Conservation (phyloP, 768 basidiomycete species). For the Boletus sensibilis region DNA sequence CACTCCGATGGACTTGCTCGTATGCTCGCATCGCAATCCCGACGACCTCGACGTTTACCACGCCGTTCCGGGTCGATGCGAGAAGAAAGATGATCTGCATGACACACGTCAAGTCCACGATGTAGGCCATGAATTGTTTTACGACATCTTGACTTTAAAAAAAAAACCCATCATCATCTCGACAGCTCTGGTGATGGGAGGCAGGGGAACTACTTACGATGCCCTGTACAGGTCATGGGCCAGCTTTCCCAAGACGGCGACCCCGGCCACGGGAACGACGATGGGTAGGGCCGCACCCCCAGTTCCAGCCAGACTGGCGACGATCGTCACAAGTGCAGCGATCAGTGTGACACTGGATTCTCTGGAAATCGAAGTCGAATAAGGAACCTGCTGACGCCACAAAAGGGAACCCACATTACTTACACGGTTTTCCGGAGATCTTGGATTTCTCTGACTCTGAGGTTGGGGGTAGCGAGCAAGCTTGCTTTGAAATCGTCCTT, state of each 20-base stretch:
- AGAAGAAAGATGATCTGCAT: conserved; percentile 1
- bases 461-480: not conserved
- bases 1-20: not conserved
- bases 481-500: not conserved
- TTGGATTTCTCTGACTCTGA: not conserved
- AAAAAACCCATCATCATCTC: no score
- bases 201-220: not conserved
- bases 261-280: not conserved
- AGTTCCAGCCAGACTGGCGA: not conserved
- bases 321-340: conserved; percentile 5
- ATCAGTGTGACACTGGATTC: not conserved
- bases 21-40: not conserved
- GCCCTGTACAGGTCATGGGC: not conserved
- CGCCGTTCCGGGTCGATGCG: not conserved
- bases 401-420: not conserved
- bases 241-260: not conserved
- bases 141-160: not conserved
- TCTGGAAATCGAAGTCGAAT: not conserved
- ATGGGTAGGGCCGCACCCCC: conserved; percentile 1
- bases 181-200: not conserved
- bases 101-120: not conserved
- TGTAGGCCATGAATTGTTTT: not conserved
- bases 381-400: not conserved
- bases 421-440: not conserved
- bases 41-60: not conserved